Percentiles rank a stretch among this genome's conserved stretches.
Conservation (phyloP, 345 rosid genomes). For the Excoecaria cochinchinensis region DNA sequence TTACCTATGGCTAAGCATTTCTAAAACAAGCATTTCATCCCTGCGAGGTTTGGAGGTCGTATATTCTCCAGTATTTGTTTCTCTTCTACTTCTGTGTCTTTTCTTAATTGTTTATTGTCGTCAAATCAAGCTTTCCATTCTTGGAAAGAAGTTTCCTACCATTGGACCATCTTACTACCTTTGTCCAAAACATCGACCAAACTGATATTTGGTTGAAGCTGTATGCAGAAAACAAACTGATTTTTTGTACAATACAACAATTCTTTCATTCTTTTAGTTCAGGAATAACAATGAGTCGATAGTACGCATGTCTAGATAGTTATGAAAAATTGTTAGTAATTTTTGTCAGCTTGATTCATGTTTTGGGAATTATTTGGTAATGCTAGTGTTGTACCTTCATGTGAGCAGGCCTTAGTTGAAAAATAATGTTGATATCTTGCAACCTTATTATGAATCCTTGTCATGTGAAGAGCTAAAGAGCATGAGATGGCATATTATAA, state of each 20-base stretch:
- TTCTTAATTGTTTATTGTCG: slow-evolving; percentile 30
- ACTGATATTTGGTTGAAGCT: slow-evolving; percentile 10
- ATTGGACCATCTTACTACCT: slow-evolving; percentile 29
- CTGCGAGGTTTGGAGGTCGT: slow-evolving; percentile 19
- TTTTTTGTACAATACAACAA: slow-evolving; percentile 3
- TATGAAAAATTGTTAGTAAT: not conserved
- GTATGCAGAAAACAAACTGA: not conserved
- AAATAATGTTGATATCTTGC: too few species aligned
- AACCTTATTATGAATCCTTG: too few species aligned
- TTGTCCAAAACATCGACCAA: slow-evolving; percentile 36
- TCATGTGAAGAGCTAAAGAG: too few species aligned
- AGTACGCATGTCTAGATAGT: not conserved
- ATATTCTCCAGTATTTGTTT: slow-evolving; percentile 37
- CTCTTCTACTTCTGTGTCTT: slow-evolving; percentile 37
- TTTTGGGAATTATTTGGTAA: not conserved
- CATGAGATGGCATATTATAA: too few species aligned
- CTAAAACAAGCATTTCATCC: slow-evolving; percentile 17
- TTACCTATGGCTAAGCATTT: slow-evolving; percentile 25
- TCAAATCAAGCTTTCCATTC: slow-evolving; percentile 52
- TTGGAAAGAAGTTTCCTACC: slow-evolving; percentile 32
- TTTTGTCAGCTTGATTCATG: not conserved
- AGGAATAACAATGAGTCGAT: not conserved
- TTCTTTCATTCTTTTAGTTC: slow-evolving; percentile 28
- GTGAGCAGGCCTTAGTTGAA: too few species aligned
- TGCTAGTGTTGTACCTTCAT: not conserved